Evolutionary conservation across 306 rosid genomes (phyloP), one percentile per base, ranked within the genome.

Genomic region (Fragaria nilgerrensis): DNA sequence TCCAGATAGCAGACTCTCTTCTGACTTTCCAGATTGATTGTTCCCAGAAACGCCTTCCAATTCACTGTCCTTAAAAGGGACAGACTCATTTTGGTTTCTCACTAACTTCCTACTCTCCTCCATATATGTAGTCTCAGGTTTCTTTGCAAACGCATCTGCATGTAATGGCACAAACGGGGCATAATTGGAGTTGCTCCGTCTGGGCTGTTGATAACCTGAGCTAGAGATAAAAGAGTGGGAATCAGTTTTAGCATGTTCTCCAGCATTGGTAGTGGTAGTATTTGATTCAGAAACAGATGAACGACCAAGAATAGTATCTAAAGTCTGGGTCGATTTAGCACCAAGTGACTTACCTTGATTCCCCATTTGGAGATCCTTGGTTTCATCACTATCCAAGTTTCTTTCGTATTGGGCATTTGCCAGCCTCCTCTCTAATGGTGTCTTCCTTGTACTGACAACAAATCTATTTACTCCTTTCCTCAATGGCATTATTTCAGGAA

Each of bases 391-490:
- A 79, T 79, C 94, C 74, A 88, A 77, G 80, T 84, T 88, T 74
- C 88, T 85, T 80, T 61, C 82, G 85, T 74, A 86, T 72, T 84
- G 91, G 63, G 92, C 79, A 80, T 86, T 82, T 58, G 86, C 86
- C 82, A 91, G 81, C 85, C 97, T 88, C 85, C 96, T 88, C 79
- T 92, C 92, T 67, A 92, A 45, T 17, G 97, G 92, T 14, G 92
- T 92, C 82, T 92, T 95, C 91, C 96, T 87, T 5, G 97, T 88
- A 90, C 97, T 90, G 76, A 92, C 97, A 43, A 90, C 97, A 86
- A 95, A 92, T 88, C 99, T 88, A 68, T 92, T 95, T 37, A 89
- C 93, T 65, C 97, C 97, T 88, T 92, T 92, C 84, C 99, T 92
- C 79, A 92, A 81, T 0, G 98, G 98, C 97, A 95, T 90, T 85